phyloP scores from a whole-genome alignment of 2,329 filamentous ascomycete species.

The Colletotrichum cuscutae region DNA sequence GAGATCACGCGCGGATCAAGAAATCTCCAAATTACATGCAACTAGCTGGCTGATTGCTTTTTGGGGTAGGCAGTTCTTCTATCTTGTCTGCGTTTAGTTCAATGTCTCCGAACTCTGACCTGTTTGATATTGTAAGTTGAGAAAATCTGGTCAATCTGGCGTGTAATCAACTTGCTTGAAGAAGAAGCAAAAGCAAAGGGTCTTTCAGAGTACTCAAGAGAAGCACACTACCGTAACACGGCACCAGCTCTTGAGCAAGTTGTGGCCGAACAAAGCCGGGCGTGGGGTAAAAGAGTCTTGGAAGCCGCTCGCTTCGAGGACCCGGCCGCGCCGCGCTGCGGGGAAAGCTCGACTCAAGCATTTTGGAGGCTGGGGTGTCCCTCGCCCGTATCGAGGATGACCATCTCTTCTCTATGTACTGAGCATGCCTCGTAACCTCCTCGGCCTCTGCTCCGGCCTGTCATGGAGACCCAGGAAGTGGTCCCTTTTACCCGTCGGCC shows the following conservation, averaged over 20 bases:
- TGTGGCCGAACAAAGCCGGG: neutral
- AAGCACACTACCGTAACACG: neutral
- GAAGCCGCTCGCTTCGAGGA: conserved; percentile 5
- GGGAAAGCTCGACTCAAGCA: conserved; percentile 21
- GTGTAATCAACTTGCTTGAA: neutral
- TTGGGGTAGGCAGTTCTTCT: conserved; percentile 19
- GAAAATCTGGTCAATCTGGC: too few relatives aligned
- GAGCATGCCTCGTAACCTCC: neutral
- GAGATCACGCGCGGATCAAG: neutral
- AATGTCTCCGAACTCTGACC: neutral
- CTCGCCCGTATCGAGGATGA: conserved; percentile 1
- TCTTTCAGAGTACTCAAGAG: neutral
- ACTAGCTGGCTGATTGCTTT: neutral
- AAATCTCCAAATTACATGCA: conserved; percentile 1
- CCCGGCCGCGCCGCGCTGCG: conserved; percentile 12
- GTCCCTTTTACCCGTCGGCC: conserved; percentile 29
- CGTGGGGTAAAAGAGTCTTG: conserved; percentile 13
- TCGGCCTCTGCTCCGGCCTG: neutral
- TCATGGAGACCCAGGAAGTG: neutral
- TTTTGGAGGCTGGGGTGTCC: conserved; percentile 6
- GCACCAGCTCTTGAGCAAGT: neutral
- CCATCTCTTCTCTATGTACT: conserved; percentile 5
- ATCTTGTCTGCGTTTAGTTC: neutral
- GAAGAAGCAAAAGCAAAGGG: neutral
- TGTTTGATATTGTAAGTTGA: neutral